A percentile compares a stretch with the other conserved stretches of the same genome.
Conservation (phyloP, 306 rosid species). For the Chamaecrista fasciculata region DNA sequence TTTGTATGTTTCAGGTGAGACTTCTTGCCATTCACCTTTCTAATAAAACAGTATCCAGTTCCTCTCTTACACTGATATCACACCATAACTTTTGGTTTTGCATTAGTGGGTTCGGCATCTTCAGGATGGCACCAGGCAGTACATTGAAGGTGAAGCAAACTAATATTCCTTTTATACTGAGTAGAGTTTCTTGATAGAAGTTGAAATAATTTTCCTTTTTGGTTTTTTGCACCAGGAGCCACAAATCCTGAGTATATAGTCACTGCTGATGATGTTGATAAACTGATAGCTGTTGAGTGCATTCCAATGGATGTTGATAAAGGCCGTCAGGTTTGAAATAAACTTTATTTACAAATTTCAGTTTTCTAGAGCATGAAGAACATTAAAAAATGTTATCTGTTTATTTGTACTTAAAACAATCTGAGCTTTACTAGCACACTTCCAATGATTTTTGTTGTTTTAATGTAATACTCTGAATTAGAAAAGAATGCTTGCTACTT, state of each 20-base stretch:
- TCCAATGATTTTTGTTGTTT: not conserved
- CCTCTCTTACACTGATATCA: constrained; percentile 18
- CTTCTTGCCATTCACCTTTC: constrained; percentile 18
- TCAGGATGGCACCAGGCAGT: constrained; percentile 91
- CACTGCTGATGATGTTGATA: constrained; percentile 93
- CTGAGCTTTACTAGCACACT: not conserved
- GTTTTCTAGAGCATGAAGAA: not conserved
- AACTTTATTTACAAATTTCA: constrained; percentile 5
- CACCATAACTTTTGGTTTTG: constrained; percentile 25
- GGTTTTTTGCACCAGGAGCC: constrained; percentile 62
- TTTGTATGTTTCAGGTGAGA: constrained; percentile 96
- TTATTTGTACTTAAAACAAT: not conserved
- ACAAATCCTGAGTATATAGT: constrained; percentile 94
- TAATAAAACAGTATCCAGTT: constrained; percentile 11
- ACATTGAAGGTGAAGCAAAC: constrained; percentile 78
- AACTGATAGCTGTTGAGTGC: constrained; percentile 90
- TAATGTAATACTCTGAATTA: not conserved
- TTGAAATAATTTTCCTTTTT: constrained; percentile 4
- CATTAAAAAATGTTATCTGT: not conserved
- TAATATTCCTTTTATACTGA: constrained; percentile 4
- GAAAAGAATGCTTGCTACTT: not conserved
- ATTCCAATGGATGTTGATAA: constrained; percentile 95
- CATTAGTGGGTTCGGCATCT: constrained; percentile 97
- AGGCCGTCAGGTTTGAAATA: constrained; percentile 80
- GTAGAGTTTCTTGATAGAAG: constrained; percentile 16